Base-by-base conservation (phyloP, 129 eudicot species). In the Arctium lappa region DNA sequence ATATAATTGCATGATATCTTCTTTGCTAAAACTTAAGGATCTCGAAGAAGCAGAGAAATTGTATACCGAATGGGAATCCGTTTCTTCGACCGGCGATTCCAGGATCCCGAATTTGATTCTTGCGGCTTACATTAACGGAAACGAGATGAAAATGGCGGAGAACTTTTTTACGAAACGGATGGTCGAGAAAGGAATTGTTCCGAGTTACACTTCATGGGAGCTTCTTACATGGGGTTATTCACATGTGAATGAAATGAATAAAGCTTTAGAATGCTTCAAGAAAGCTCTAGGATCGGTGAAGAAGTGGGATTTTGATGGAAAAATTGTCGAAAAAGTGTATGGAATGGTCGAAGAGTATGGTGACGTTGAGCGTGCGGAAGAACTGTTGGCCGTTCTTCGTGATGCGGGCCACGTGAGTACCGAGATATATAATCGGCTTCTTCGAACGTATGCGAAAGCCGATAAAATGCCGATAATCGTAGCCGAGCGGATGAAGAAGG, bases 151-250 rank as follows among this genome's bases (percentile, higher is more conserved):
- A 71, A 82, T 36, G 63, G 99, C 97, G 3, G 90, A 86, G 75
- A 72, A 37, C 3, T 96, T 93, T 6, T 96, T 96, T 82, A 56
- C 80, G 42, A 82, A 83, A 32, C 91, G 90, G 78, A 86, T 90
- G 85, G 84, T 90, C 29, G 82, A 81, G 44, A 90, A 89, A 79
- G 89, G 88, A 6, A 82, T 91, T 2, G 79, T 79, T 13, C 95
- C 97, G 0, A 91, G 97, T 71, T 96, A 92, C 75, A 93, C 97
- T 16, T 85, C 99, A 2, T 96, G 95, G 97, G 98, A 93, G 93
- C 92, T 93, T 81, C 86, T 93, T 38, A 91, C 98, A 0, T 87
- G 90, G 80, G 95, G 95, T 63, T 90, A 90, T 87, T 76, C 93
- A 88, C 89, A 89, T 81, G 83, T 82, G 30, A 84, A 85, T 75